Evolutionary conservation across 805 yeast genomes (phyloP), one percentile per base, ranked within the genome.

Genomic region (Candida schatavii): DNA sequence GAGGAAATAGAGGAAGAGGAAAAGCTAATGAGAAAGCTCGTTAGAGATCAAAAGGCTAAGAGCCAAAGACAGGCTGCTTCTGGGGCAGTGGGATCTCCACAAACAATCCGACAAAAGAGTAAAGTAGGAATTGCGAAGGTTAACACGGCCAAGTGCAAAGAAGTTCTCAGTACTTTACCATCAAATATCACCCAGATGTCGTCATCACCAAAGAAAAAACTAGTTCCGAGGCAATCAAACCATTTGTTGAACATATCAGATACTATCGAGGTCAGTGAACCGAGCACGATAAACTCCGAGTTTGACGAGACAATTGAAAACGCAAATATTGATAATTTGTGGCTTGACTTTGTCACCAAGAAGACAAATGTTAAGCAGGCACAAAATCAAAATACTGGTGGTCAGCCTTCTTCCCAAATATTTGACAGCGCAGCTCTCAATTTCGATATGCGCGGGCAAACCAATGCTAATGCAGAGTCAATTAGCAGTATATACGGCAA

Each of bases 321-420:
- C 43, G 52, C 47, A 9, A 68, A 65, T 31, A 56, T 66, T 35
- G 72, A 68, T 42, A 55, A 59, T 27, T 51, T 66, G 38, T 68
- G 74, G 74, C 43, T 46, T 29, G 64, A 62, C 43, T 56, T 66
- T 48, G 54, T 51, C 9, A 48, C 52, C 17, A 49, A 49, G 55
- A 57, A 55, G 41, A 11, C 18, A 6, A 29, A n/a, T 6, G 6
- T n/a, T 11, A 6, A 29, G 5, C 35, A 31, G 18, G 9, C 35
- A 31, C 20, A 15, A 11, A 31, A 31, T 31, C 35, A 15, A 14
- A 47, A 53, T 30, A 54, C 54, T 20, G 15, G 39, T 15, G 21
- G 30, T 13, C 18, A 27, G 5, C 22, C 19, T 18, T 9, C 10
- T 33, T 9, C 13, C 6, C 36, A 33, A 33, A n/a, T n/a, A n/a